phyloP scores from a whole-genome alignment of 441 rosid genomes.

The Macaranga tanarius region DNA sequence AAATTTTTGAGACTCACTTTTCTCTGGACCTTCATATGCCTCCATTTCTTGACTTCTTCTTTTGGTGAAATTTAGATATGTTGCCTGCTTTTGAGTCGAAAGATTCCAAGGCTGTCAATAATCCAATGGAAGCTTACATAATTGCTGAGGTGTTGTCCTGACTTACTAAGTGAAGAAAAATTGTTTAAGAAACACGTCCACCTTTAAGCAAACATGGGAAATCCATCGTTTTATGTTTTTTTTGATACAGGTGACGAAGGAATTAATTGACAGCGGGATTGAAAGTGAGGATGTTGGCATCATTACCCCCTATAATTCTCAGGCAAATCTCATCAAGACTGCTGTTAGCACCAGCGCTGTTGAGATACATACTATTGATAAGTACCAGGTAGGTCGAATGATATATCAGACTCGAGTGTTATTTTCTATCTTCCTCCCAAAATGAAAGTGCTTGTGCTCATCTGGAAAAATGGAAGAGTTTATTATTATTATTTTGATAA shows the following conservation, averaged over 20 bases:
- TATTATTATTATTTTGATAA: no score
- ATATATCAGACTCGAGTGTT: neutral
- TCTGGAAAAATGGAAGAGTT: no score
- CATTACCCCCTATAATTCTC: slow-evolving; percentile 95
- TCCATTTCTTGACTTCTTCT: slow-evolving; percentile 15
- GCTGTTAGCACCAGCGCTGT: slow-evolving; percentile 44
- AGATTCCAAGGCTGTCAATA: slow-evolving; percentile 68
- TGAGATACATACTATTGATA: slow-evolving; percentile 94
- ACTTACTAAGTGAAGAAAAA: slow-evolving; percentile 5
- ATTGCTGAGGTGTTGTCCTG: slow-evolving; percentile 58
- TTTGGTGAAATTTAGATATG: slow-evolving; percentile 50
- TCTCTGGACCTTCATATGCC: slow-evolving; percentile 3
- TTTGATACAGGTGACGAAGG: slow-evolving; percentile 54
- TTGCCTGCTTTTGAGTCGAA: slow-evolving; percentile 77
- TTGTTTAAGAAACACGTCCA: neutral
- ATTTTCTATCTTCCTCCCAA: neutral
- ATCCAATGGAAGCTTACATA: slow-evolving; percentile 81
- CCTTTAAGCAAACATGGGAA: neutral
- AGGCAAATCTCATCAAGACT: slow-evolving; percentile 68
- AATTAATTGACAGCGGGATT: slow-evolving; percentile 59
- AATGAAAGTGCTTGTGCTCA: no score
- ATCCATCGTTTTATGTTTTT: slow-evolving; percentile 4
- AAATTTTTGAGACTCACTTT: slow-evolving; percentile 12
- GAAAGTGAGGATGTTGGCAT: slow-evolving; percentile 76
- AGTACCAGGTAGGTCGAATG: slow-evolving; percentile 74